phyloP scores from a whole-genome alignment of 176 grass and related monocot species.

The Phoenix roebelenii region DNA sequence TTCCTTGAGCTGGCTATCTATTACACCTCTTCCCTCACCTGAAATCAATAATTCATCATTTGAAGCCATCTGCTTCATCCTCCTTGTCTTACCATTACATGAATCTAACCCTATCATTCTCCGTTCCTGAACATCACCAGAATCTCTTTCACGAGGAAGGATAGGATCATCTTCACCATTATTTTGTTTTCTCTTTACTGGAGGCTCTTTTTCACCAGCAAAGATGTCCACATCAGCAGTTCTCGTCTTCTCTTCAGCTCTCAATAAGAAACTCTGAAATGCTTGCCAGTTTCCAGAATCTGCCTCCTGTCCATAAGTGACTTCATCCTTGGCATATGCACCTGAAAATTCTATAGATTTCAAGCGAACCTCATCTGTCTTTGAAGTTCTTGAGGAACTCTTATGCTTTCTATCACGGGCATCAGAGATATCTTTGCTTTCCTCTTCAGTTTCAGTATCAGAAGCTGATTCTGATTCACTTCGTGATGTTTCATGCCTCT shows the following conservation, averaged over 20 bases:
- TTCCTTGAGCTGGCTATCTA: constrained; percentile 58
- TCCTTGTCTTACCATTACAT: constrained; percentile 43
- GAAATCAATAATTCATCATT: constrained; percentile 75
- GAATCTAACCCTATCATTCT: constrained; percentile 46
- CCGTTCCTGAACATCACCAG: constrained; percentile 29
- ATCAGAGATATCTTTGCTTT: constrained; percentile 37
- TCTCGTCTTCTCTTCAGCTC: constrained; percentile 69
- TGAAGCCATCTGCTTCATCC: constrained; percentile 34
- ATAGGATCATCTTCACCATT: constrained; percentile 45
- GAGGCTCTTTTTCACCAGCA: constrained; percentile 48
- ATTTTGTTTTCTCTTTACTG: constrained; percentile 38
- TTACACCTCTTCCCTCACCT: constrained; percentile 31
- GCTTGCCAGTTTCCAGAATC: constrained; percentile 85
- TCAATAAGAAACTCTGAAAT: constrained; percentile 84
- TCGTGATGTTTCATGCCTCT: constrained; percentile 49
- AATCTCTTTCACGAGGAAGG: constrained; percentile 51
- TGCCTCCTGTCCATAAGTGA: constrained; percentile 29
- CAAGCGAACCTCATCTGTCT: constrained; percentile 52
- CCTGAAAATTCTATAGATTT: constrained; percentile 39
- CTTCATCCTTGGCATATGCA: constrained; percentile 35
- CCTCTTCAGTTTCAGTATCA: constrained; percentile 34
- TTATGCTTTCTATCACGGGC: constrained; percentile 46
- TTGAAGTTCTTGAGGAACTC: constrained; percentile 33
- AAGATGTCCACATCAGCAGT: constrained; percentile 51
- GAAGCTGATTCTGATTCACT: constrained; percentile 52